Evolutionary conservation across 2,329 filamentous ascomycete species (phyloP), one percentile per base, ranked within the genome.

Genomic region (Exophiala alcalophila): DNA sequence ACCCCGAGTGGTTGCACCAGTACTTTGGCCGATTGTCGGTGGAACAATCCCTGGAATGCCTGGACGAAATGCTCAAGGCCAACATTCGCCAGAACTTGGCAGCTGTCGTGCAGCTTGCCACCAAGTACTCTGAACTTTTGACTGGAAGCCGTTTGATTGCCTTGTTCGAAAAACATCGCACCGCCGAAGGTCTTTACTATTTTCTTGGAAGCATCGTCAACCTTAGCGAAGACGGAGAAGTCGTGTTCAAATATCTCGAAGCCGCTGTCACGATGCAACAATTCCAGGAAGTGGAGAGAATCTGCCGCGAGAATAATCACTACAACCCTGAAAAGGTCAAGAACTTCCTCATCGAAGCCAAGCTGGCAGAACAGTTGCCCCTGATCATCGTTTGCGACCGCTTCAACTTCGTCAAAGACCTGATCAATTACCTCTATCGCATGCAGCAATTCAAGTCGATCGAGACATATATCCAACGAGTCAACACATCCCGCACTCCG

Each of bases 401-500:
- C n/a, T 96, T 94, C 78, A 94, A 97, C 72, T 95, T 98, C 61
- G 88, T 97, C 28, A 92, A 98, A 61, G 92, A 98, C 61, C 70
- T 98, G 61, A 88, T 98, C 30, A 78, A 98, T 15, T 96, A 92
- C 69, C 80, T 98, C 6, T 98, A 98, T 74, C 92, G 97, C 75
- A 94, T 94, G 69, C 91, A 98, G 68, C 91, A 97, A 63, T 98
- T 96, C 78, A 89, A 94, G 71, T 95, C 92, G 1, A 98, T 98
- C 54, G 92, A 98, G 70, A 83, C 94, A 7, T 98, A 98, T 58
- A 92, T 98, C 19, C 92, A 98, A 73, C 84, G 88, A 30, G 90
- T 98, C 57, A 98, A 98, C 70, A 90, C 92, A 4, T 76, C 84
- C 11, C 77, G 92, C 57, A 92, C 94, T 4, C 92, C 92, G 4